Conservation (phyloP, 805 yeast species). For the Sugiyamaella floridensis region DNA sequence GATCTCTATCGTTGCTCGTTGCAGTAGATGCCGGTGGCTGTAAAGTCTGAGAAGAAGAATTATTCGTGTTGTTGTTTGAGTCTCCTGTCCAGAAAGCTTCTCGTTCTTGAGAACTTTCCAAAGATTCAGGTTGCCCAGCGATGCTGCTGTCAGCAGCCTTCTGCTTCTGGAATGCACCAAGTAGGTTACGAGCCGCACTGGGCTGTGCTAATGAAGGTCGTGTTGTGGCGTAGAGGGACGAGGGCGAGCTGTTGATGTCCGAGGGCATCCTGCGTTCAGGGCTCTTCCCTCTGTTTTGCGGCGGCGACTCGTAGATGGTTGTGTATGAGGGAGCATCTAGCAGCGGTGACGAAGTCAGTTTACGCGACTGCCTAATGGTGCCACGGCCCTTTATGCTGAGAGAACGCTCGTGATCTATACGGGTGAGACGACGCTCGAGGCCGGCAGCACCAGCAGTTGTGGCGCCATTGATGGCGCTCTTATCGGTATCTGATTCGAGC, state of each 20-base stretch:
- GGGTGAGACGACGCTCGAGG: conserved; percentile 15
- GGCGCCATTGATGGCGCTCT: not conserved
- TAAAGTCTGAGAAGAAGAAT: too few species aligned
- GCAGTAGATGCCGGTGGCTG: too few species aligned
- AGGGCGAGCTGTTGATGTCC: not conserved
- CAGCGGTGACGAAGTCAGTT: conserved; percentile 1
- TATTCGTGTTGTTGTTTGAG: not conserved
- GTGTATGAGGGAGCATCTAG: not conserved
- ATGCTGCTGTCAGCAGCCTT: not conserved
- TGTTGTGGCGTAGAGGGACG: not conserved
- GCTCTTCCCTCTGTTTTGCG: not conserved
- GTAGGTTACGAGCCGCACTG: not conserved
- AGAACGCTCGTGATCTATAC: conserved; percentile 21
- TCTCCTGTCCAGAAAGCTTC: not conserved
- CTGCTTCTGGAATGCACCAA: not conserved
- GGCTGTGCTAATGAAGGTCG: not conserved
- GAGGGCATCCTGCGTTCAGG: not conserved
- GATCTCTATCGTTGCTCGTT: not conserved
- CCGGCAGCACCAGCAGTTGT: not conserved
- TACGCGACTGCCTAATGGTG: conserved; percentile 4
- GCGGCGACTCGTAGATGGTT: conserved; percentile 1
- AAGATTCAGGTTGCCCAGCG: too few species aligned
- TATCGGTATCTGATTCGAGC: conserved; percentile 2
- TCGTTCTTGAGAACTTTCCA: not conserved
- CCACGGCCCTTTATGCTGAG: conserved; percentile 18